These are phyloP conservation scores for Otatea glauca DNA, from an alignment of 176 grass and related monocot species.

Conservation along the genomic window DNA sequence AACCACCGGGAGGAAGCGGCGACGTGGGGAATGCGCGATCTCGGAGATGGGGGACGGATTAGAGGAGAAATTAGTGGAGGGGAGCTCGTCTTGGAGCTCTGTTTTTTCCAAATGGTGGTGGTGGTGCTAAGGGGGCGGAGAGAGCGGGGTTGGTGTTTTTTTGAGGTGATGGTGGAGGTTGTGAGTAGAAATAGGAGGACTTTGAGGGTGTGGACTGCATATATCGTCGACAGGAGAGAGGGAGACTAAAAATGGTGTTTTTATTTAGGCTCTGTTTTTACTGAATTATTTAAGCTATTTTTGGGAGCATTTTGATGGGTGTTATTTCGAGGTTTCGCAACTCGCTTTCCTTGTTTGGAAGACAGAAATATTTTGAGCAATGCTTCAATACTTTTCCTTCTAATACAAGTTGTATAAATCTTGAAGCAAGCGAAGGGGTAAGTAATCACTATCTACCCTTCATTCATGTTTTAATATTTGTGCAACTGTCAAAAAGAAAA, in stretches of 20 bases:
- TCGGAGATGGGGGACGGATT: neutral
- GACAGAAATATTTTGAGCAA: neutral
- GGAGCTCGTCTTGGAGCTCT: conserved; percentile 28
- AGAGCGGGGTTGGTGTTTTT: conserved; percentile 42
- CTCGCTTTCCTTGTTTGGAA: conserved; percentile 16
- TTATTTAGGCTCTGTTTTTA: conserved; percentile 27
- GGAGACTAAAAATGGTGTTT: conserved; percentile 54
- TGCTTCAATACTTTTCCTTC: no score
- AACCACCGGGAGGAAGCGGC: neutral
- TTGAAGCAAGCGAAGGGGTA: no score
- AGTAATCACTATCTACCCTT: no score
- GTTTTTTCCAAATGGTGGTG: conserved; percentile 46
- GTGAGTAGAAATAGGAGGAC: conserved; percentile 44
- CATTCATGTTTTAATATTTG: no score
- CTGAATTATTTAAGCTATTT: conserved; percentile 18
- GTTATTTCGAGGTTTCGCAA: neutral
- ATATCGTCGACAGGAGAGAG: conserved; percentile 39
- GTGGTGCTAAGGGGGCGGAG: conserved; percentile 41
- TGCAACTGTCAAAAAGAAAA: no score
- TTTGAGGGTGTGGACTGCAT: conserved; percentile 28
- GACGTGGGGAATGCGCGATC: conserved; percentile 8
- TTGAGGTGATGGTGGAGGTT: conserved; percentile 30
- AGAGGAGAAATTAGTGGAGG: conserved; percentile 32
- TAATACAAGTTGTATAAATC: no score
- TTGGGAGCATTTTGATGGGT: neutral